Evolutionary conservation across 2,329 filamentous ascomycete species (phyloP).

Genomic region (Talaromyces islandicus): DNA sequence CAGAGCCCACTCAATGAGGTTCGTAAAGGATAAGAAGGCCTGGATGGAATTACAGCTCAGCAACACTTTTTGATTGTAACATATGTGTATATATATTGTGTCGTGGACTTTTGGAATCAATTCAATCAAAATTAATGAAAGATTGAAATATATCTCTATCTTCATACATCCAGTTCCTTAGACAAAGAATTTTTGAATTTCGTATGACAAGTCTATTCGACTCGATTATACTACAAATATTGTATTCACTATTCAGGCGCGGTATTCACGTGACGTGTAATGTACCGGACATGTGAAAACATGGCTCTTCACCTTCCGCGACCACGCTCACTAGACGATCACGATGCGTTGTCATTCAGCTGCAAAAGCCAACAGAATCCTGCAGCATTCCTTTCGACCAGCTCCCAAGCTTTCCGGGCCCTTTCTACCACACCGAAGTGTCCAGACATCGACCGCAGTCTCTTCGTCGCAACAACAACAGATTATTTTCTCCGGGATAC

Average conservation of each 20-base stretch:
- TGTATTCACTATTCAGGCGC: neutral
- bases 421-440: constrained; percentile 1
- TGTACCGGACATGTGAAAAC: neutral
- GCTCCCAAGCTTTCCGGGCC: neutral
- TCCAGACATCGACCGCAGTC: constrained; percentile 1
- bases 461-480: constrained; percentile 16
- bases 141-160: neutral
- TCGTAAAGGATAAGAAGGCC: constrained; percentile 17
- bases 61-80: neutral
- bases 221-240: neutral
- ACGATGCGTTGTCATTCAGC: neutral
- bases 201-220: neutral
- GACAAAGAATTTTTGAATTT: neutral
- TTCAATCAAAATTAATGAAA: neutral
- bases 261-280: neutral
- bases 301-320: neutral
- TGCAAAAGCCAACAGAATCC: neutral
- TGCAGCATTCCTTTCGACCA: neutral
- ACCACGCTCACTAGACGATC: neutral
- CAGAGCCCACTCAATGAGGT: constrained; percentile 29
- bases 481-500: constrained; percentile 89
- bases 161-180: neutral
- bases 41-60: neutral
- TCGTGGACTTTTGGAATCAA: neutral
- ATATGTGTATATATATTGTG: neutral